Conservation (phyloP, 139 green algal genomes). For the Raphidocelis subcapitata region DNA sequence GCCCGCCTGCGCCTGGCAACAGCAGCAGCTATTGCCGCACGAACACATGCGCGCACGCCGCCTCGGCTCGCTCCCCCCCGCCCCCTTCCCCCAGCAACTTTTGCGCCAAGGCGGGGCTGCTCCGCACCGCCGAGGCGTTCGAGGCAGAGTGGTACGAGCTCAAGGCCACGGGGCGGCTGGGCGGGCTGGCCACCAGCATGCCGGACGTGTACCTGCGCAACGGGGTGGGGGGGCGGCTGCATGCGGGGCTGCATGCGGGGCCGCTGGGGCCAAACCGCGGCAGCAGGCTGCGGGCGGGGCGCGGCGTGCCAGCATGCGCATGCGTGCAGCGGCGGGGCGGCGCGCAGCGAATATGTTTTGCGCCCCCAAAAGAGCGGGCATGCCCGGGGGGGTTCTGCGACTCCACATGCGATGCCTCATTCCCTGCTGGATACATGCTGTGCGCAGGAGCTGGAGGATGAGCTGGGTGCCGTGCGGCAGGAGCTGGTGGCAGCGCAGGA, state of each 20-base stretch:
- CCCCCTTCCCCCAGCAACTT: constrained; percentile 80
- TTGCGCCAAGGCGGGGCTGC: constrained; percentile 73
- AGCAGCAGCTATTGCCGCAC: too few species aligned
- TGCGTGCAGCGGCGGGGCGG: too few species aligned
- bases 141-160: constrained; percentile 90
- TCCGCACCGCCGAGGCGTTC: constrained; percentile 71
- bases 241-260: too few species aligned
- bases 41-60: too few species aligned
- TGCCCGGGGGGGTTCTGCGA: too few species aligned
- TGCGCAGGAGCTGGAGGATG: constrained; percentile 59
- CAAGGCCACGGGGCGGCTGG: constrained; percentile 57
- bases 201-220: constrained; percentile 75
- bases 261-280: not conserved
- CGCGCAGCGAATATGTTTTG: too few species aligned
- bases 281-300: not conserved
- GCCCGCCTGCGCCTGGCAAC: too few species aligned
- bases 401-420: too few species aligned
- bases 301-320: too few species aligned
- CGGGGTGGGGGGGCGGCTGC: constrained; percentile 29
- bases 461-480: constrained; percentile 40
- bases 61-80: too few species aligned
- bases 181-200: constrained; percentile 41
- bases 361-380: too few species aligned
- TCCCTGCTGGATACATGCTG: too few species aligned
- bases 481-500: constrained; percentile 46